Conservation (phyloP, 768 basidiomycete genomes). For the Cystofilobasidium ferigula region DNA sequence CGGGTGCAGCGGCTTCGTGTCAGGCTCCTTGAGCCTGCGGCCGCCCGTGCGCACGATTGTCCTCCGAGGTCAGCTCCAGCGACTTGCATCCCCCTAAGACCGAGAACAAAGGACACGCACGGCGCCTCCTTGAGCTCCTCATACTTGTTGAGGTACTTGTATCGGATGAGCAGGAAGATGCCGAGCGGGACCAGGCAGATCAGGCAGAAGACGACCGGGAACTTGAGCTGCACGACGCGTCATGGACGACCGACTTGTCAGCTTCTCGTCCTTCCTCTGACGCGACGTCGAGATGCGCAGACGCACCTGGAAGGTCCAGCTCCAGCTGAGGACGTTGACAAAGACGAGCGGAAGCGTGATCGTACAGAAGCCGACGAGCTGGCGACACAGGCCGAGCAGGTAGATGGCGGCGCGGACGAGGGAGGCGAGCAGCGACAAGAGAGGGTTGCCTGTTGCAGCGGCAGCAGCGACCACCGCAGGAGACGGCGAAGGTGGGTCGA, state of each 20-base stretch:
- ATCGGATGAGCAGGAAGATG: conserved; percentile 71
- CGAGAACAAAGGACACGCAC: conserved; percentile 26
- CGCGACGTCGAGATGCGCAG: not conserved
- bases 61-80: not conserved
- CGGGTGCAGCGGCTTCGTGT: conserved; percentile 77
- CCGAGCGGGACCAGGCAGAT: conserved; percentile 57
- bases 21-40: conserved; percentile 53
- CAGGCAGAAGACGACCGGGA: conserved; percentile 76
- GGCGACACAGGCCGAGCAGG: conserved; percentile 31
- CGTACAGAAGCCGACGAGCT: conserved; percentile 62
- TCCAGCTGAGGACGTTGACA: conserved; percentile 14
- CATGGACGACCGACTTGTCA: no score
- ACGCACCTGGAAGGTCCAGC: conserved; percentile 49
- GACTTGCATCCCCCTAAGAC: not conserved
- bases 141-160: conserved; percentile 41
- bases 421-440: conserved; percentile 25
- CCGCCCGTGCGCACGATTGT: not conserved
- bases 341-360: conserved; percentile 63
- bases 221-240: conserved; percentile 60
- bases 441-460: conserved; percentile 31
- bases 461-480: not conserved
- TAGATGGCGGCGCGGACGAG: conserved; percentile 36
- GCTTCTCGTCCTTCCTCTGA: no score
- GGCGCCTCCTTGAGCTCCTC: conserved; percentile 39
- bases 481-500: not conserved